These are phyloP conservation scores for Chaetomiaceae sp. DNA, from an alignment of 2,329 filamentous ascomycete genomes.

Conservation along the genomic window DNA sequence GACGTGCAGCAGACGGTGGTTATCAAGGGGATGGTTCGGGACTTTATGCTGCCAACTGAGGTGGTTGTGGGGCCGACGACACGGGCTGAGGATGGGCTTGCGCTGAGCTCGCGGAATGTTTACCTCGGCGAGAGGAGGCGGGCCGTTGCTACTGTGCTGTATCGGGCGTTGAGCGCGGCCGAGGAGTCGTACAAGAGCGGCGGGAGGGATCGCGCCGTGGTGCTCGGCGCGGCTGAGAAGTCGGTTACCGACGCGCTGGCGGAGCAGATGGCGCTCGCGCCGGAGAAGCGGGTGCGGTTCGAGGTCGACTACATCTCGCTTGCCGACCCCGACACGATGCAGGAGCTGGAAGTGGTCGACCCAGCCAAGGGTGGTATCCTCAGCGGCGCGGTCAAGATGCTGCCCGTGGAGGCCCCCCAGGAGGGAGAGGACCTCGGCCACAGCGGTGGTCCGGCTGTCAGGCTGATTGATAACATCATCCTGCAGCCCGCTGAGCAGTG, in stretches of 20 bases:
- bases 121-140: conserved; percentile 78
- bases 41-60: conserved; percentile 75
- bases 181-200: conserved; percentile 60
- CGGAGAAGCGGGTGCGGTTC: conserved; percentile 61
- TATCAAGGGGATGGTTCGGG: conserved; percentile 77
- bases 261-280: conserved; percentile 57
- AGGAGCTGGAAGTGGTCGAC: conserved; percentile 71
- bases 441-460: conserved; percentile 66
- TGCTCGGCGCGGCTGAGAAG: conserved; percentile 66
- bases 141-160: conserved; percentile 66
- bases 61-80: conserved; percentile 71
- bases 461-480: conserved; percentile 92
- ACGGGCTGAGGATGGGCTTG: conserved; percentile 75
- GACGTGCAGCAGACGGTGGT: conserved; percentile 95
- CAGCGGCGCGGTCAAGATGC: conserved; percentile 87
- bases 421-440: conserved; percentile 72
- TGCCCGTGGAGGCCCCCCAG: conserved; percentile 66
- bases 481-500: conserved; percentile 41
- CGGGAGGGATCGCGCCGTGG: conserved; percentile 52
- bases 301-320: conserved; percentile 92
- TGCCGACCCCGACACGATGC: conserved; percentile 76
- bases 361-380: conserved; percentile 69
- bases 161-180: conserved; percentile 63
- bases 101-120: conserved; percentile 88
- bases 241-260: conserved; percentile 51